A percentile compares a stretch with the other conserved stretches of the same genome.
Conservation (phyloP, 805 yeast genomes). For the Wickerhamomyces kurtzmanii region DNA sequence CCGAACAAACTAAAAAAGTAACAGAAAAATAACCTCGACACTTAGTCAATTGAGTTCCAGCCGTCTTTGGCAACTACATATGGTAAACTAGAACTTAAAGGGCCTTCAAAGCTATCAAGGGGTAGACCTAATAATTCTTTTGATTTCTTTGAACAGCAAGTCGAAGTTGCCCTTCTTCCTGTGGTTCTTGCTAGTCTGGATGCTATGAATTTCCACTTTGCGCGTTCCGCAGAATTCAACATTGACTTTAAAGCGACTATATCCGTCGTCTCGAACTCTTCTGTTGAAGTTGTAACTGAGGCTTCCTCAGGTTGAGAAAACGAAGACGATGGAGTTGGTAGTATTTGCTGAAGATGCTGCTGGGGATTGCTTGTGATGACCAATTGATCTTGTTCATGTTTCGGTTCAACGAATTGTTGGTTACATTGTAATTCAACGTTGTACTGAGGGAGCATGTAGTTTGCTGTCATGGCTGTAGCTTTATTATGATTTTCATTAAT, state of each 20-base stretch:
- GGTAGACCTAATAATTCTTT: slow-evolving; percentile 47
- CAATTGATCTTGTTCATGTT: too few relatives aligned
- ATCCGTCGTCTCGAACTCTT: slow-evolving; percentile 26
- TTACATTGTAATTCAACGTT: too few relatives aligned
- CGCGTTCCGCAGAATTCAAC: slow-evolving; percentile 41
- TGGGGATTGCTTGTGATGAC: too few relatives aligned
- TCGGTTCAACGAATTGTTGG: too few relatives aligned
- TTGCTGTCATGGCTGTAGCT: too few relatives aligned
- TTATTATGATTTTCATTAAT: too few relatives aligned
- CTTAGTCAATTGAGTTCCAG: slow-evolving; percentile 30
- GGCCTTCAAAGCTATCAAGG: slow-evolving; percentile 27
- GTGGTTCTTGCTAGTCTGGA: slow-evolving; percentile 25
- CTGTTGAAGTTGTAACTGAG: too few relatives aligned
- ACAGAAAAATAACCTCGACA: slow-evolving; percentile 7
- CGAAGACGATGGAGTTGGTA: too few relatives aligned
- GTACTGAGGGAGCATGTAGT: too few relatives aligned
- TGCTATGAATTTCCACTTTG: slow-evolving; percentile 41
- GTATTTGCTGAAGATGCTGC: too few relatives aligned
- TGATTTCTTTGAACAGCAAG: slow-evolving; percentile 46
- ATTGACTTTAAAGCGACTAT: slow-evolving; percentile 34
- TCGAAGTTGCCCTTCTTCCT: slow-evolving; percentile 27
- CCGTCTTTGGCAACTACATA: slow-evolving; percentile 36
- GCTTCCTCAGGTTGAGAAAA: too few relatives aligned
- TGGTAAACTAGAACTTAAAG: slow-evolving; percentile 40
- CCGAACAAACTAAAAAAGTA: neutral